These are phyloP conservation scores for Botryotinia calthae DNA, from an alignment of 2,329 filamentous ascomycete genomes.

Conservation along the genomic window DNA sequence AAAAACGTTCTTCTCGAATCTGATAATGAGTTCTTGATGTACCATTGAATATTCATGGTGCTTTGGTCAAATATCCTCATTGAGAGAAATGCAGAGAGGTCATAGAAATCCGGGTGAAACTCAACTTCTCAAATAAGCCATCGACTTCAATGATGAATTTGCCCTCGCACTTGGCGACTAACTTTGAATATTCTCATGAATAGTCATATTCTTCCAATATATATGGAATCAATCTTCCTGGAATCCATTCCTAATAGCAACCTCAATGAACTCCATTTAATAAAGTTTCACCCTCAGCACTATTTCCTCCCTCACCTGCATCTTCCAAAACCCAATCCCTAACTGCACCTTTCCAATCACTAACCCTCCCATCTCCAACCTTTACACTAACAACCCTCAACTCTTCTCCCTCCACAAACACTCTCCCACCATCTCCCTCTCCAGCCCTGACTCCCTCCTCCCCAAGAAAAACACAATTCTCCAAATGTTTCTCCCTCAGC, in stretches of 20 bases:
- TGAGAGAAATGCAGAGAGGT: too few species aligned
- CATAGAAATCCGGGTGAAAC: not conserved
- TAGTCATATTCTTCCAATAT: not conserved
- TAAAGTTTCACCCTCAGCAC: slow-evolving; percentile 24
- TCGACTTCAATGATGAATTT: not conserved
- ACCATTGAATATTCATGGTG: not conserved
- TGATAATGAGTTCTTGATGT: not conserved
- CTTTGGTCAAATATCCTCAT: not conserved
- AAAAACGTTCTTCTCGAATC: not conserved
- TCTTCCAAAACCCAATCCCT: slow-evolving; percentile 62
- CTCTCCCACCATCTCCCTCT: slow-evolving; percentile 53
- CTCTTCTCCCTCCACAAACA: slow-evolving; percentile 76
- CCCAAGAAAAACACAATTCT: slow-evolving; percentile 83
- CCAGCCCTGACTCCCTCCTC: slow-evolving; percentile 48
- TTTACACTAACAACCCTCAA: slow-evolving; percentile 84
- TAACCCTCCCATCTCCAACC: slow-evolving; percentile 81
- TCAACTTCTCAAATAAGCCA: not conserved
- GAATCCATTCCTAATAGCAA: not conserved
- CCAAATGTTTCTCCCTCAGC: slow-evolving; percentile 79
- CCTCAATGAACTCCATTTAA: slow-evolving; percentile 32
- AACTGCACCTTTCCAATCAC: slow-evolving; percentile 93
- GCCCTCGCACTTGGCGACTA: too few species aligned
- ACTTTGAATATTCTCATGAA: not conserved
- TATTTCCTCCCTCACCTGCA: slow-evolving; percentile 13
- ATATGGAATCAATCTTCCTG: not conserved